Percentiles rank a stretch among this genome's conserved stretches.
phyloP scores from a whole-genome alignment of 371 early-diverging fungal species.

The Apophysomyces ossiformis region DNA sequence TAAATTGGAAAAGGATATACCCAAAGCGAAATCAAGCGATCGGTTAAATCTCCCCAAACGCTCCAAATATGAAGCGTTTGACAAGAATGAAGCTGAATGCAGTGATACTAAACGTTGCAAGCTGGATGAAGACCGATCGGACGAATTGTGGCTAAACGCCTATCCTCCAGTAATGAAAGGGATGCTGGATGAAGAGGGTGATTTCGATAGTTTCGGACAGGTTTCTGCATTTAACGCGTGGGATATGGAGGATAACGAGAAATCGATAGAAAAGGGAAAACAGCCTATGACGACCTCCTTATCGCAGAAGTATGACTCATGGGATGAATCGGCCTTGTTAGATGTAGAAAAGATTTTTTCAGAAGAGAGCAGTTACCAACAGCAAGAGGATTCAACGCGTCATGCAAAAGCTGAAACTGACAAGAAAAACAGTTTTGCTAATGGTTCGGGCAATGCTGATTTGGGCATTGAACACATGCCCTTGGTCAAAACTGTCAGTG shows the following conservation, averaged over 20 bases:
- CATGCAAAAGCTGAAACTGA: no score
- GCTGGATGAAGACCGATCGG: background rate
- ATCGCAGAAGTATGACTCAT: background rate
- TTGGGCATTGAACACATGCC: no score
- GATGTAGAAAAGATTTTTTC: background rate
- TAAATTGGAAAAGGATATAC: background rate
- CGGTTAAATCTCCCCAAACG: background rate
- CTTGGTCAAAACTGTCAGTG: no score
- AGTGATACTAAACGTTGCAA: background rate
- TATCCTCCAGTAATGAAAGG: background rate
- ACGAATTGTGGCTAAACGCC: background rate
- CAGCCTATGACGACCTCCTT: background rate
- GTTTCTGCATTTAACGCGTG: background rate
- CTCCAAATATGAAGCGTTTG: background rate
- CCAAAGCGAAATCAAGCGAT: background rate
- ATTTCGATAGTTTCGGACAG: slow-evolving; percentile 5
- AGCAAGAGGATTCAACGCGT: no score
- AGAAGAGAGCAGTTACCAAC: no score
- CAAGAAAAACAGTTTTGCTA: no score
- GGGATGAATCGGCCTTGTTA: background rate
- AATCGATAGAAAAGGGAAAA: background rate
- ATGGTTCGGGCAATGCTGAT: no score
- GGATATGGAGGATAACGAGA: slow-evolving; percentile 4
- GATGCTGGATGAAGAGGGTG: slow-evolving; percentile 1
- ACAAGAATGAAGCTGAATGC: background rate